Base-by-base conservation (phyloP, 768 basidiomycete species). In the Amyloporia xantha region DNA sequence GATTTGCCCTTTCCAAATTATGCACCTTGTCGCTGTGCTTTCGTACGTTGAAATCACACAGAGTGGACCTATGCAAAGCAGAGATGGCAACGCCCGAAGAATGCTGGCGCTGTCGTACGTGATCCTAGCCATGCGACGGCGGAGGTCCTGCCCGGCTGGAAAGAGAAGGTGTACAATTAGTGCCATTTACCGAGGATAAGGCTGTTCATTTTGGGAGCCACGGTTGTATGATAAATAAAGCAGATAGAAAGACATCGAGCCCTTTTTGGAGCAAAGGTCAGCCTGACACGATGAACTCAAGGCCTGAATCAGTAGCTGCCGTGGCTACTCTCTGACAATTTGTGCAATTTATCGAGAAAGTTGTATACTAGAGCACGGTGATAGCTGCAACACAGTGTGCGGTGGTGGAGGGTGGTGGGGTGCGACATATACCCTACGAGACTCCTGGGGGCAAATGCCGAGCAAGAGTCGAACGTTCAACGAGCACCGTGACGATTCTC, bases 31-130 rank as follows among this genome's bases (percentile, higher is more conserved):
- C 30, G 30, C 7, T 15, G 30, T 33, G 30, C 30, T 15, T 33
- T 33, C 9, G 9, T 33, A 7, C 30, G 15, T 15, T 33, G 30
- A 33, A 33, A 15, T 33, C 7, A 7, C 30, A 15, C 15, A 33
- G 30, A 33, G 15, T 33, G 30, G 30, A 72, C 71, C 19, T 69
- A 69, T 53, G 68, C 71, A 23, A 77, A 76, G 62, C 74, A 77
- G 58, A 72, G 67, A 51, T 77, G 75, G 75, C 75, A 77, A 61
- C 68, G 73, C 50, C 67, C 65, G 26, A 59, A 62, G 56, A 58
- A 58, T 47, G 54, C 53, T 28, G 54, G 53, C 33, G 54, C 53
- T 28, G 54, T 54, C 33, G 52, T 63, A 44, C 56, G 62, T n/a
- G 60, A 66, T 39, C 56, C 59, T 6, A 63, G 62, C 36, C 59